phyloP scores from a whole-genome alignment of 108 stramenopile genomes.

The Skeletonema marinoi region DNA sequence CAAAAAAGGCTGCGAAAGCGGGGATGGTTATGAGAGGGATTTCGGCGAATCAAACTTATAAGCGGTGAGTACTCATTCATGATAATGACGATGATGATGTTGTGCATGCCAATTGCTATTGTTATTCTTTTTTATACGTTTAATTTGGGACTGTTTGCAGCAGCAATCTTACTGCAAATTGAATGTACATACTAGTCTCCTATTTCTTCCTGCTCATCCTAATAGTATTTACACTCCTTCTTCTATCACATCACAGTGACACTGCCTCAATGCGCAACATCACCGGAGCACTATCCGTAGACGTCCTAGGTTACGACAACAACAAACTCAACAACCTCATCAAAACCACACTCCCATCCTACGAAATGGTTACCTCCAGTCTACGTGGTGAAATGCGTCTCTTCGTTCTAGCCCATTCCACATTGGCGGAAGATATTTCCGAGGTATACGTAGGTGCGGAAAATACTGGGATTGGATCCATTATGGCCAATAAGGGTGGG shows the following conservation, averaged over 20 bases:
- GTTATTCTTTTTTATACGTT: too few species aligned
- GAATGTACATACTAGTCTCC: too few species aligned
- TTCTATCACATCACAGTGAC: neutral
- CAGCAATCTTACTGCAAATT: too few species aligned
- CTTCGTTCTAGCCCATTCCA: constrained; percentile 35
- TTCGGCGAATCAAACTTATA: constrained; percentile 14
- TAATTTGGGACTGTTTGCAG: too few species aligned
- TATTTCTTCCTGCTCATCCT: neutral
- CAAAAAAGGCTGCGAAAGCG: constrained; percentile 1
- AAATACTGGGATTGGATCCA: constrained; percentile 51
- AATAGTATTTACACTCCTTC: neutral
- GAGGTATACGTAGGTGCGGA: constrained; percentile 43
- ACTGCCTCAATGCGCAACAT: neutral
- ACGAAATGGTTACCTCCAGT: constrained; percentile 36
- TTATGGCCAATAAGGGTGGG: constrained; percentile 58
- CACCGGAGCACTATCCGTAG: neutral
- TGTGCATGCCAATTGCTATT: too few species aligned
- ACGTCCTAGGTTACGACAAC: constrained; percentile 27
- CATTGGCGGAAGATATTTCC: constrained; percentile 22
- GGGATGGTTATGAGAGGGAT: constrained; percentile 22
- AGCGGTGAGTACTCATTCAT: neutral
- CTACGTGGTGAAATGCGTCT: constrained; percentile 59
- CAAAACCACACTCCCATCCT: constrained; percentile 35
- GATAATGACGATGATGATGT: too few species aligned
- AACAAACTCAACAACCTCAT: constrained; percentile 19